Percentiles rank a stretch among this genome's conserved stretches.
Conservation (phyloP, 1,284 basidiomycete species). For the Binderoboletus segoi region DNA sequence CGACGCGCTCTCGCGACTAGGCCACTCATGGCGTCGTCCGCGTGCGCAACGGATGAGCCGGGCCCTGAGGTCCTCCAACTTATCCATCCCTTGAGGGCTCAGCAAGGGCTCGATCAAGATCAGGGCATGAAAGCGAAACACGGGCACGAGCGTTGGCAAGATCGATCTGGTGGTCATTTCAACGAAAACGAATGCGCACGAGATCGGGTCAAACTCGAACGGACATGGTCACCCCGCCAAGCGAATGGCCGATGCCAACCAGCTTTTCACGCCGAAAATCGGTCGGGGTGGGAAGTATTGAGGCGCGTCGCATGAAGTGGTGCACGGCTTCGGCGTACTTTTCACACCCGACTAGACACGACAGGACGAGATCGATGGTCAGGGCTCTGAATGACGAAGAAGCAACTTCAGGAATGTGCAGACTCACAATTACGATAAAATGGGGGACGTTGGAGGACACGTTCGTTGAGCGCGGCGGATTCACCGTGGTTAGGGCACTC, state of each 20-base stretch:
- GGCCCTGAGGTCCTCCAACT: constrained; percentile 42
- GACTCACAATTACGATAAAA: constrained; percentile 49
- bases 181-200: constrained; percentile 1
- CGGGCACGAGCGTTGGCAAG: constrained; percentile 48
- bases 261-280: constrained; percentile 52
- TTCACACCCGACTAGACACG: constrained; percentile 55
- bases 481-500: constrained; percentile 59
- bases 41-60: constrained; percentile 47
- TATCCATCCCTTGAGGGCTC: constrained; percentile 46
- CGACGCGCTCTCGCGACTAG: constrained; percentile 43
- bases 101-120: constrained; percentile 60
- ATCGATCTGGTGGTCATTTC: constrained; percentile 55
- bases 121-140: constrained; percentile 46
- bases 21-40: constrained; percentile 52
- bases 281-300: constrained; percentile 39
- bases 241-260: constrained; percentile 62
- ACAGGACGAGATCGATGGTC: not conserved
- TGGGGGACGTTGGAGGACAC: constrained; percentile 40
- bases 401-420: not conserved
- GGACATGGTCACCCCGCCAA: constrained; percentile 63
- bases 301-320: constrained; percentile 49
- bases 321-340: constrained; percentile 57
- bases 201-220: constrained; percentile 20
- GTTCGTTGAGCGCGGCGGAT: constrained; percentile 45
- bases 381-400: not conserved